phyloP scores from a whole-genome alignment of 2,329 filamentous ascomycete genomes.

The Knoxdaviesia proteae region DNA sequence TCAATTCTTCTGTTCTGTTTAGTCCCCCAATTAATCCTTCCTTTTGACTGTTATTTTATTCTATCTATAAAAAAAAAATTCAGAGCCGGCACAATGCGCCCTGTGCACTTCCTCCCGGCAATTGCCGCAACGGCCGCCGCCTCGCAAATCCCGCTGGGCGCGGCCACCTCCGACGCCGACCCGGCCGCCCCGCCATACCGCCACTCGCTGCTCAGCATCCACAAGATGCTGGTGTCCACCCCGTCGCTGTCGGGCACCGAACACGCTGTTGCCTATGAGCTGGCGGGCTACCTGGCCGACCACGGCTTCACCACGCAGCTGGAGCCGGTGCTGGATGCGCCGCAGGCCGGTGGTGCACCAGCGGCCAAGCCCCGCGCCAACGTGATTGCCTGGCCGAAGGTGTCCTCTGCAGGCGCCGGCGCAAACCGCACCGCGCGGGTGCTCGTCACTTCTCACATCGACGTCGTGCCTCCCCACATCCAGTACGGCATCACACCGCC shows the following conservation, averaged over 20 bases:
- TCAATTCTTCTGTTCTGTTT: too few relatives aligned
- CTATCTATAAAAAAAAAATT: too few relatives aligned
- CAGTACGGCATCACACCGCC: conserved; percentile 37
- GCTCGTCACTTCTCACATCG: conserved; percentile 65
- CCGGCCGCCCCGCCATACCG: background rate
- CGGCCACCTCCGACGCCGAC: too few relatives aligned
- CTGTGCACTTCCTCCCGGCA: too few relatives aligned
- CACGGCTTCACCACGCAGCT: conserved; percentile 21
- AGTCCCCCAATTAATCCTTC: too few relatives aligned
- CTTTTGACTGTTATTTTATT: too few relatives aligned
- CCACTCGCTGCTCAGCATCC: conserved; percentile 1
- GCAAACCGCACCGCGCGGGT: conserved; percentile 30
- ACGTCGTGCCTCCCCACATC: conserved; percentile 54
- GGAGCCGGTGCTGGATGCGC: conserved; percentile 17
- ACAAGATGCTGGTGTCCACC: conserved; percentile 3
- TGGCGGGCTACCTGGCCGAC: conserved; percentile 41
- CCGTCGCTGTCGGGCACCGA: conserved; percentile 4
- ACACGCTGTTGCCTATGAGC: conserved; percentile 39
- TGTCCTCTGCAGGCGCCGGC: conserved; percentile 12
- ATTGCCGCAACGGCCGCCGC: too few relatives aligned
- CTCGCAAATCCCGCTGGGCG: too few relatives aligned
- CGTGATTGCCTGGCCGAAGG: conserved; percentile 42
- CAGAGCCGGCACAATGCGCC: too few relatives aligned
- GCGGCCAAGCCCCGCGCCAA: conserved; percentile 38
- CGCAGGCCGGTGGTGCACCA: conserved; percentile 6